Base-by-base conservation (phyloP, 352 stramenopile genomes). In the Phytophthora megakarya region DNA sequence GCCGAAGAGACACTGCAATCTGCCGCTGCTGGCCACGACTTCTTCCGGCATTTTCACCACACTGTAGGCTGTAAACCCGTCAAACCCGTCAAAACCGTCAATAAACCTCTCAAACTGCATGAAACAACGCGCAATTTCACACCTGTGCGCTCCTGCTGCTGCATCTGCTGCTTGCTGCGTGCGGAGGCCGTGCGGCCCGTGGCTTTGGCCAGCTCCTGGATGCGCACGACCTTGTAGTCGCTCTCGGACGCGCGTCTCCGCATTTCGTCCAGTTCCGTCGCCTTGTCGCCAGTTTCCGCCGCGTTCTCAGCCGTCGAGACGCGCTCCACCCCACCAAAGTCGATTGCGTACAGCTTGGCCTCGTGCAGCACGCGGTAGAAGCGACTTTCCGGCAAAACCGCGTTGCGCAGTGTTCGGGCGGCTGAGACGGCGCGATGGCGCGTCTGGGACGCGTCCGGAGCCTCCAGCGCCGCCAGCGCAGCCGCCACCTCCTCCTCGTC, bases 21-120 rank as follows among this genome's bases (percentile, higher is more conserved):
- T 64, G 1, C 80, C 81, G 21, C 64, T 78, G 39, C 73, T 89
- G 23, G 75, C 81, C 19, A 92, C 80, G 23, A 92, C 61, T 44
- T 92, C 84, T 26, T 92, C 79, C 4, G 84, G 81, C 81, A 92
- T 90, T 67, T 92, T 92, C 67, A 88, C 75, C 4, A 90, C 76
- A 58, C 75, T 86, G 60, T 84, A 88, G n/a, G 66, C 73, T 87
- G 49, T 28, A 33, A 35, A n/a, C n/a, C n/a, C n/a, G n/a, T n/a
- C n/a, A n/a, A 30, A 53, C 46, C 40, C 32, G 33, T 26, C 23
- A 35, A 47, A 65, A 28, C n/a, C 61, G 35, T 26, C 25, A 60
- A 33, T 19, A 51, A 55, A 49, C 26, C 8, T 23, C 22, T 39
- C 3, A 45, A 37, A 57, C 12, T 10, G n/a, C 25, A n/a, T n/a